Evolutionary conservation across 2,329 filamentous ascomycete species (phyloP).

Genomic region (Trichoderma sp.): DNA sequence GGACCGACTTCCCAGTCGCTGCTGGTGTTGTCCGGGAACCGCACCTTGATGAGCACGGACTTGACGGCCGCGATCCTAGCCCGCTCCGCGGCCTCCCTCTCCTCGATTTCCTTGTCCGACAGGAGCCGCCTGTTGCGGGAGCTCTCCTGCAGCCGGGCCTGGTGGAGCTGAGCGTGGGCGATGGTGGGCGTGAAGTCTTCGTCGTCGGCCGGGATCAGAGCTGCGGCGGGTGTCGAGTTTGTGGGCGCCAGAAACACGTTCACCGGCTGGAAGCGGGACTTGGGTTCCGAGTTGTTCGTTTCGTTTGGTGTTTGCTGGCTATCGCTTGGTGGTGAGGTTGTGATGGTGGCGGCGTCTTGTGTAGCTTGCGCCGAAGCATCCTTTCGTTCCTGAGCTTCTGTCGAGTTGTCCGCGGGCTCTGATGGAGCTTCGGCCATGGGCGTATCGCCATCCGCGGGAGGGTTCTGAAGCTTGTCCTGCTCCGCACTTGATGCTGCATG

Average conservation of each 20-base stretch:
- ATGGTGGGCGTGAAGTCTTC: slow-evolving; percentile 76
- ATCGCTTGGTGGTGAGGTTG: slow-evolving; percentile 29
- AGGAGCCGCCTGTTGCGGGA: slow-evolving; percentile 75
- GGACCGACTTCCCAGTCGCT: slow-evolving; percentile 72
- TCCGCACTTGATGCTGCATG: neutral
- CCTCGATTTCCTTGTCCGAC: slow-evolving; percentile 79
- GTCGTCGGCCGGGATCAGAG: slow-evolving; percentile 67
- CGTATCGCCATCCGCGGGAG: slow-evolving; percentile 30
- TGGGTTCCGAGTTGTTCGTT: slow-evolving; percentile 26
- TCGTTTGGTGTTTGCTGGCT: slow-evolving; percentile 31
- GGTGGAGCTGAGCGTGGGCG: slow-evolving; percentile 74
- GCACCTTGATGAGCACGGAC: slow-evolving; percentile 74
- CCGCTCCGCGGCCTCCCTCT: slow-evolving; percentile 65
- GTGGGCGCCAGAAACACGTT: slow-evolving; percentile 78
- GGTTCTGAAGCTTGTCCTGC: slow-evolving; percentile 22
- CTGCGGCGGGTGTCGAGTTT: slow-evolving; percentile 73
- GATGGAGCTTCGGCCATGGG: slow-evolving; percentile 33
- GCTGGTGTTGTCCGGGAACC: slow-evolving; percentile 84
- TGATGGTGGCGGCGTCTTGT: slow-evolving; percentile 28
- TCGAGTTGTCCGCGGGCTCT: slow-evolving; percentile 10
- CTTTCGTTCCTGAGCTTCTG: neutral
- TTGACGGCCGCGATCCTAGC: slow-evolving; percentile 67
- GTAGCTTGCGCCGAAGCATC: slow-evolving; percentile 17
- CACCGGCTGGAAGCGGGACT: slow-evolving; percentile 54
- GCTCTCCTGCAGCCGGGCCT: slow-evolving; percentile 63